phyloP scores from a whole-genome alignment of 1,284 basidiomycete species.

The Pyrrhoderma noxium region DNA sequence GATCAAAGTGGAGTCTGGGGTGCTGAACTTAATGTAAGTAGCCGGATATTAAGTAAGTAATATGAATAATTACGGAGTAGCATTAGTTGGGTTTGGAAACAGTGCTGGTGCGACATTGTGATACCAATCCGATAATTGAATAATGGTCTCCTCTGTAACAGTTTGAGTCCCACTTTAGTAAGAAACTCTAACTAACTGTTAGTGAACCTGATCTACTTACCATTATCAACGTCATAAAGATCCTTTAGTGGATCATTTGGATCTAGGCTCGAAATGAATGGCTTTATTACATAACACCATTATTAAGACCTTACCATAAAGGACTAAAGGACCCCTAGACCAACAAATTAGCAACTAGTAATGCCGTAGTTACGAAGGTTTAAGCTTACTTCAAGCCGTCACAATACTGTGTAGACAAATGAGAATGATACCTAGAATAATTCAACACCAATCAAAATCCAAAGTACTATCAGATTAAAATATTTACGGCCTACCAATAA shows the following conservation, averaged over 20 bases:
- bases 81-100: conserved; percentile 10
- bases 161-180: background rate
- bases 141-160: conserved; percentile 14
- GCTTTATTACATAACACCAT: conserved; percentile 20
- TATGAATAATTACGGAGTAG: conserved; percentile 20
- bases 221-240: conserved; percentile 38
- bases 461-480: background rate
- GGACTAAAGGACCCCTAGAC: conserved; percentile 21
- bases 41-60: background rate
- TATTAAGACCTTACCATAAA: background rate
- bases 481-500: conserved; percentile 33
- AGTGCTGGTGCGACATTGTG: conserved; percentile 8
- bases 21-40: conserved; percentile 1
- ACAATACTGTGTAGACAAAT: conserved; percentile 31
- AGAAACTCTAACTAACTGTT: too few species aligned
- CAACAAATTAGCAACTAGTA: too few species aligned
- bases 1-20: conserved; percentile 31
- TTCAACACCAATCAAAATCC: background rate
- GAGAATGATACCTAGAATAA: conserved; percentile 19
- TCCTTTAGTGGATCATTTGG: conserved; percentile 31
- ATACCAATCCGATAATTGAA: conserved; percentile 18
- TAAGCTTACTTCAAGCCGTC: conserved; percentile 4
- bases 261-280: conserved; percentile 35
- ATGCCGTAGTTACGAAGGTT: too few species aligned
- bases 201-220: conserved; percentile 21